Evolutionary conservation across 2,329 filamentous ascomycete species (phyloP).

Genomic region (Fusarium stilboides): DNA sequence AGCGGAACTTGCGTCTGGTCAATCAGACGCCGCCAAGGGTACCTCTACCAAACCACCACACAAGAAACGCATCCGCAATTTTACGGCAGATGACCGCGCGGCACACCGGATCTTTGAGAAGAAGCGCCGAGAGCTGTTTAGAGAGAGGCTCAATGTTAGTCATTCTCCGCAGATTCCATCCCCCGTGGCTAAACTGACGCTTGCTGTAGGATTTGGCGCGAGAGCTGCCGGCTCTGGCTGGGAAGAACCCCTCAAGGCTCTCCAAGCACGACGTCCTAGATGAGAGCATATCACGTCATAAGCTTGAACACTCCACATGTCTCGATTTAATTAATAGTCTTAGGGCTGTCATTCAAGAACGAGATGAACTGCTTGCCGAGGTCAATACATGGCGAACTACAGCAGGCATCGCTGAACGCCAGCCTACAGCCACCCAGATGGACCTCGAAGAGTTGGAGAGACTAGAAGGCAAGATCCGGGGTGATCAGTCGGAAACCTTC

Average conservation of each 20-base stretch:
- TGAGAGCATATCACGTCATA: slow-evolving; percentile 54
- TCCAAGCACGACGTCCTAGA: slow-evolving; percentile 59
- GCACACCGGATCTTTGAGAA: slow-evolving; percentile 59
- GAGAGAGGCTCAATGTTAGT: slow-evolving; percentile 56
- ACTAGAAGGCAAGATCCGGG: background rate
- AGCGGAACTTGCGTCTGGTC: slow-evolving; percentile 20
- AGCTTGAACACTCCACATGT: slow-evolving; percentile 42
- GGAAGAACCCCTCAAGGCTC: slow-evolving; percentile 55
- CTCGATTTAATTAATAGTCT: slow-evolving; percentile 39
- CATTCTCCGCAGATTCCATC: background rate
- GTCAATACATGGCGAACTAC: slow-evolving; percentile 42
- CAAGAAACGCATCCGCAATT: slow-evolving; percentile 57
- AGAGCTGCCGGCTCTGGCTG: slow-evolving; percentile 54
- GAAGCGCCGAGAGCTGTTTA: slow-evolving; percentile 60
- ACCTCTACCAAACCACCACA: slow-evolving; percentile 8
- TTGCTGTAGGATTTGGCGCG: slow-evolving; percentile 54
- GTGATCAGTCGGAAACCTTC: background rate
- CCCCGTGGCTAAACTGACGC: background rate
- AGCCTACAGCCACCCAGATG: background rate
- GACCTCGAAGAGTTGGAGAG: background rate
- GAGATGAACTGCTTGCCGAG: slow-evolving; percentile 50
- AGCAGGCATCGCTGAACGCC: slow-evolving; percentile 26
- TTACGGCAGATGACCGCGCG: slow-evolving; percentile 59
- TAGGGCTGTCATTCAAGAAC: slow-evolving; percentile 43
- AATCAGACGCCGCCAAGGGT: slow-evolving; percentile 6